These are phyloP conservation scores for Pyrenophora seminiperda DNA, from an alignment of 2,329 filamentous ascomycete species.

Conservation along the genomic window DNA sequence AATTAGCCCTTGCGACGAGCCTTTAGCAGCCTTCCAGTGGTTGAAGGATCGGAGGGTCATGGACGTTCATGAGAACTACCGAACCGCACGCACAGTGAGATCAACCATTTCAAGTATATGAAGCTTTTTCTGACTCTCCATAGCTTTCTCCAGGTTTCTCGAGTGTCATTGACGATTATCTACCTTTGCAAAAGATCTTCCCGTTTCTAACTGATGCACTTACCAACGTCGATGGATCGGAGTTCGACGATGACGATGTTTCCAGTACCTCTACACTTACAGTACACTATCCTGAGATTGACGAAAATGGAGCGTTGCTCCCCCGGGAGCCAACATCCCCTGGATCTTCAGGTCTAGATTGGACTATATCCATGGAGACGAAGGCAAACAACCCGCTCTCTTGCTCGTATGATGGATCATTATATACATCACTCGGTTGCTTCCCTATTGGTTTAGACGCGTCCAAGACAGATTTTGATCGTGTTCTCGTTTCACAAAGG, in stretches of 20 bases:
- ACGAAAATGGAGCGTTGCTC: constrained; percentile 36
- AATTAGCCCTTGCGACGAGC: constrained; percentile 36
- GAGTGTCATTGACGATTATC: constrained; percentile 40
- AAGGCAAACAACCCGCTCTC: constrained; percentile 39
- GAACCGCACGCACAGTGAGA: constrained; percentile 38
- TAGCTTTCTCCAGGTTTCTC: constrained; percentile 40
- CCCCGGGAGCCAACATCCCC: constrained; percentile 25
- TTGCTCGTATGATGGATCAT: constrained; percentile 35
- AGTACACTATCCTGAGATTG: constrained; percentile 42
- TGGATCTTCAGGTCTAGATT: constrained; percentile 30
- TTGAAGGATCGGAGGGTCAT: constrained; percentile 46
- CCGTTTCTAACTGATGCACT: constrained; percentile 33
- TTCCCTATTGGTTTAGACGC: constrained; percentile 45
- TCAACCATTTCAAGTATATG: not conserved
- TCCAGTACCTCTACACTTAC: constrained; percentile 40
- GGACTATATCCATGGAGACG: constrained; percentile 35
- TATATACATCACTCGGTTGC: constrained; percentile 40
- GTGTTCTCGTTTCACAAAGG: constrained; percentile 41
- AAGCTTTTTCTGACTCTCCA: not conserved
- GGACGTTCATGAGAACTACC: constrained; percentile 44
- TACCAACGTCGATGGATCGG: constrained; percentile 32
- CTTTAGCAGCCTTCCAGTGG: constrained; percentile 47
- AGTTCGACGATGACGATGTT: constrained; percentile 28
- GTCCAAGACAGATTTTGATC: constrained; percentile 39
- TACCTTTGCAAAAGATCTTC: constrained; percentile 37